phyloP scores from a whole-genome alignment of 2,329 filamentous ascomycete genomes.

The Drechslerella dactyloides region DNA sequence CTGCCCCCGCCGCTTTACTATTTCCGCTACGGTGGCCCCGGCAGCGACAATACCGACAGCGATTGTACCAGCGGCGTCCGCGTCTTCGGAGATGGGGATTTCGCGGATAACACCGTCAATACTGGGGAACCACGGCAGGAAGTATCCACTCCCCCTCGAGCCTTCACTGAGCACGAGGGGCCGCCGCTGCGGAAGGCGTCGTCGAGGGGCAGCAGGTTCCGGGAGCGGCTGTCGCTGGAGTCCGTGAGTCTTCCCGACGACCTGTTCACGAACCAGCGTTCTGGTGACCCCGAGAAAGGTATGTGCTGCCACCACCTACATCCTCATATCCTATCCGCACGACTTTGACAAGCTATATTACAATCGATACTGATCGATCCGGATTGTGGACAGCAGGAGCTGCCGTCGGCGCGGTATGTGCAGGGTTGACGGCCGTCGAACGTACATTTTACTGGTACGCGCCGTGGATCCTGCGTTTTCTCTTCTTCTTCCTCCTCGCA shows the following conservation, averaged over 20 bases:
- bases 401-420: neutral
- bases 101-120: constrained; percentile 1
- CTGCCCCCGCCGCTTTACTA: constrained; percentile 18
- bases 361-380: too few species aligned
- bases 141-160: too few species aligned
- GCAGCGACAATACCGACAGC: neutral
- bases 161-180: too few species aligned
- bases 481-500: constrained; percentile 24
- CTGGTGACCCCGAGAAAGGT: neutral
- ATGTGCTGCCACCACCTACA: neutral
- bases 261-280: constrained; percentile 10
- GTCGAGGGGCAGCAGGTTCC: constrained; percentile 21
- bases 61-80: neutral
- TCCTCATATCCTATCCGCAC: neutral
- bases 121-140: neutral
- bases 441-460: constrained; percentile 21
- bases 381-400: too few species aligned
- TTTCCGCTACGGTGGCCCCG: constrained; percentile 25
- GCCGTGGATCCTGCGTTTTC: constrained; percentile 35
- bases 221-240: constrained; percentile 20
- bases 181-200: too few species aligned
- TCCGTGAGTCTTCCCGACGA: constrained; percentile 13
- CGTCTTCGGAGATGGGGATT: constrained; percentile 24
- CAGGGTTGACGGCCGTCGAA: constrained; percentile 3
- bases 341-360: too few species aligned